These are phyloP conservation scores for Diatrype stigma DNA, from an alignment of 2,329 filamentous ascomycete genomes.

Conservation along the genomic window DNA sequence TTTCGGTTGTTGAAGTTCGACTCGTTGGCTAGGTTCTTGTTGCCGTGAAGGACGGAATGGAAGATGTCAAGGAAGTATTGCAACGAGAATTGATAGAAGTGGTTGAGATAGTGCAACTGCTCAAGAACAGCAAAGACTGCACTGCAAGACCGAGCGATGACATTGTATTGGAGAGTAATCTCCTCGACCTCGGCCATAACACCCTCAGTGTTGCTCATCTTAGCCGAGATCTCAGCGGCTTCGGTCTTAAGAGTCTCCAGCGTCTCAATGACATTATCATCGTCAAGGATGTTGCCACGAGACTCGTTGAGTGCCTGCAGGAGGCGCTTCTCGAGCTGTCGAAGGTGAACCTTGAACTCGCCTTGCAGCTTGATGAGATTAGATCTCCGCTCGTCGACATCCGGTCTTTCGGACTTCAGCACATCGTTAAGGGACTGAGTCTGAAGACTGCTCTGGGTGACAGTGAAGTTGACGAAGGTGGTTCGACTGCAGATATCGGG, in stretches of 20 bases:
- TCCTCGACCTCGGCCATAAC: slow-evolving; percentile 98
- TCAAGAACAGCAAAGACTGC: slow-evolving; percentile 96
- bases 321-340: slow-evolving; percentile 89
- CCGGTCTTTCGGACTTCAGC: slow-evolving; percentile 92
- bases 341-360: slow-evolving; percentile 97
- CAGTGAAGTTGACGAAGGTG: slow-evolving; percentile 98
- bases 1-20: slow-evolving; percentile 75
- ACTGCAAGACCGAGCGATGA: slow-evolving; percentile 92
- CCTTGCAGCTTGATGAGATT: slow-evolving; percentile 98
- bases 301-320: slow-evolving; percentile 96
- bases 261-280: slow-evolving; percentile 97
- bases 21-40: slow-evolving; percentile 66
- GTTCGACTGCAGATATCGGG: slow-evolving; percentile 97
- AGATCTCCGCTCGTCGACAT: slow-evolving; percentile 92
- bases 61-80: slow-evolving; percentile 99
- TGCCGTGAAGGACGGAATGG: slow-evolving; percentile 80
- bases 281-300: slow-evolving; percentile 94
- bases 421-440: slow-evolving; percentile 97
- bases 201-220: slow-evolving; percentile 94
- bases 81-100: slow-evolving; percentile 98
- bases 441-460: slow-evolving; percentile 97
- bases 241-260: slow-evolving; percentile 97
- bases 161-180: slow-evolving; percentile 90
- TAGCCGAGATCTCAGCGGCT: slow-evolving; percentile 89
- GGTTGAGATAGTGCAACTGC: slow-evolving; percentile 95